phyloP scores from a whole-genome alignment of 108 stramenopile species.

The Pelagomonas calceolata region DNA sequence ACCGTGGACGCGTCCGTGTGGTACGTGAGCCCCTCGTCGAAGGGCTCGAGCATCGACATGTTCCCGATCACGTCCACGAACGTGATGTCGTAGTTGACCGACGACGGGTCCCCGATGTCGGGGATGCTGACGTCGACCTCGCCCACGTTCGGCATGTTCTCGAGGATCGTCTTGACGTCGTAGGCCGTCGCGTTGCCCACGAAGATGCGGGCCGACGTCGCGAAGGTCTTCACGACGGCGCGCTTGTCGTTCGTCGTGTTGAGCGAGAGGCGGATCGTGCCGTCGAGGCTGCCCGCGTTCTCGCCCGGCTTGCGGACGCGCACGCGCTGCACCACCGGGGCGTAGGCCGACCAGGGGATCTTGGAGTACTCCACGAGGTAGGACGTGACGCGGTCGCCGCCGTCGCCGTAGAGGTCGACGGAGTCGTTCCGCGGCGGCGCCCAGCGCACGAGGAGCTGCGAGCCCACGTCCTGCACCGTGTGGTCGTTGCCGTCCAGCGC shows the following conservation, averaged over 20 bases:
- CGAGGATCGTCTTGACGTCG: conserved; percentile 50
- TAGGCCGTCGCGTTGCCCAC: conserved; percentile 4
- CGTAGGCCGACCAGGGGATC: conserved; percentile 28
- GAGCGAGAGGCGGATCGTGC: neutral
- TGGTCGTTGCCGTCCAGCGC: neutral
- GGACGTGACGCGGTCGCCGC: conserved; percentile 39
- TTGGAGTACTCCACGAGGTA: conserved; percentile 51
- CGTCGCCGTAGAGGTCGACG: conserved; percentile 39
- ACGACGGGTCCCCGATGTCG: conserved; percentile 1
- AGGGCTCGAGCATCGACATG: conserved; percentile 27
- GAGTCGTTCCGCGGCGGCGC: neutral
- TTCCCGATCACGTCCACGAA: conserved; percentile 55
- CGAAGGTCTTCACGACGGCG: neutral
- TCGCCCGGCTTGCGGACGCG: neutral
- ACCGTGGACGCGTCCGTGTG: no score
- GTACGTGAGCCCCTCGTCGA: neutral
- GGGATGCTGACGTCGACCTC: conserved; percentile 48
- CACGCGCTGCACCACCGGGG: conserved; percentile 13
- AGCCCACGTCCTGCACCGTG: neutral
- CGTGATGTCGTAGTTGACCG: conserved; percentile 41
- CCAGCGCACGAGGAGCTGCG: neutral
- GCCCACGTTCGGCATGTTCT: conserved; percentile 59
- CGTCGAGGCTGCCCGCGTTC: neutral
- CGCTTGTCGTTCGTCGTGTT: neutral
- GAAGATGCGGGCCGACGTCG: neutral